A percentile compares a stretch with the other conserved stretches of the same genome.
These are phyloP conservation scores for Cymbidium sinense DNA, from an alignment of 106 monocot genomes.

Conservation along the genomic window DNA sequence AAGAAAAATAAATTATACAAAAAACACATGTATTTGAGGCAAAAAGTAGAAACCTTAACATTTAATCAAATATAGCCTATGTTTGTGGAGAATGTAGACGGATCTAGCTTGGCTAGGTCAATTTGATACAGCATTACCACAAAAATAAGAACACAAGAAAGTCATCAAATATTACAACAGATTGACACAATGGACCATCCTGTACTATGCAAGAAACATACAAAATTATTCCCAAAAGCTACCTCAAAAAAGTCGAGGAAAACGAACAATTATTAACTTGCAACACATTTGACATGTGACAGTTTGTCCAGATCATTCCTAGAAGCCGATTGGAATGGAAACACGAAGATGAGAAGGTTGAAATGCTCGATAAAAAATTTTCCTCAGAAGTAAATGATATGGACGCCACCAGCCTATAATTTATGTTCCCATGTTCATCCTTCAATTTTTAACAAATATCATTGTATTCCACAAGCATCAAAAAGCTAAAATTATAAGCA, in stretches of 20 bases:
- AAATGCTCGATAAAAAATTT: neutral
- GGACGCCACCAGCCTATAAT: neutral
- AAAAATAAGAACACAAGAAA: neutral
- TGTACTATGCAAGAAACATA: neutral
- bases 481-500: neutral
- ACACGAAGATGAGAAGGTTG: neutral
- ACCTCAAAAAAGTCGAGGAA: neutral
- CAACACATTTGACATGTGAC: neutral
- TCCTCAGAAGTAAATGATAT: neutral
- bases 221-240: neutral
- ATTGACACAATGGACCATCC: neutral
- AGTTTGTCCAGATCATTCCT: neutral
- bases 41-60: too few species aligned
- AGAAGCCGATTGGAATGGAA: neutral
- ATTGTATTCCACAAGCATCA: neutral
- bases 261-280: neutral
- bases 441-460: neutral
- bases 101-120: neutral
- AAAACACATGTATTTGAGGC: too few species aligned
- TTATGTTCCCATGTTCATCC: neutral
- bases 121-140: neutral
- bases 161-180: neutral
- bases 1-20: too few species aligned
- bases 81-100: neutral
- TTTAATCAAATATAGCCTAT: neutral